Conservation (phyloP, 2,329 filamentous ascomycete species). For the Xylariaceae sp. region DNA sequence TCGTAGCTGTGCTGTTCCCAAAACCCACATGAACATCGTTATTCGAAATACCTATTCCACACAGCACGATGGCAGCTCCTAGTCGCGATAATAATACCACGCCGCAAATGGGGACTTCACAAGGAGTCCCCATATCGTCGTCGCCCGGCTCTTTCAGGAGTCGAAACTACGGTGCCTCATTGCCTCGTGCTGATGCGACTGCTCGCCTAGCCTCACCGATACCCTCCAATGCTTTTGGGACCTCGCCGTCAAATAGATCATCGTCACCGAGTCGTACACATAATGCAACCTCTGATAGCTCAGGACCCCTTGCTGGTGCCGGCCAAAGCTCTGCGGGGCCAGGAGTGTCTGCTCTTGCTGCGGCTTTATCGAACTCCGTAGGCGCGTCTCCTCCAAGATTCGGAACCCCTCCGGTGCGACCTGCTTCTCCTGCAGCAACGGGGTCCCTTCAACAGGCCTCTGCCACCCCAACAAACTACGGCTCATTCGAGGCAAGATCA, state of each 20-base stretch:
- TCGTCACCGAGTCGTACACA: constrained; percentile 43
- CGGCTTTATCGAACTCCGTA: constrained; percentile 73
- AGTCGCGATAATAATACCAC: constrained; percentile 35
- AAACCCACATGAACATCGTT: no score
- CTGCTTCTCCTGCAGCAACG: constrained; percentile 54
- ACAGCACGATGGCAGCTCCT: constrained; percentile 27
- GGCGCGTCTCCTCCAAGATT: constrained; percentile 67
- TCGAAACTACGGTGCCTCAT: constrained; percentile 45
- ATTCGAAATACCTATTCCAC: constrained; percentile 1
- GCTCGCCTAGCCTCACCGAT: constrained; percentile 59
- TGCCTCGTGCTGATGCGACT: constrained; percentile 55
- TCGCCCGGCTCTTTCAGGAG: constrained; percentile 44
- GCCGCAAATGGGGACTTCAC: constrained; percentile 28
- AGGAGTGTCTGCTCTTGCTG: constrained; percentile 81
- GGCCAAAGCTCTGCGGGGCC: constrained; percentile 66
- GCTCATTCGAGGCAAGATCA: constrained; percentile 73
- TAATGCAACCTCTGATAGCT: constrained; percentile 35
- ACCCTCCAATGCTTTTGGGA: constrained; percentile 41
- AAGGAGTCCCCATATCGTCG: constrained; percentile 38
- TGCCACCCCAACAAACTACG: constrained; percentile 68
- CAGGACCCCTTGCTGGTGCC: constrained; percentile 63
- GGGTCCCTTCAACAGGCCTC: constrained; percentile 41
- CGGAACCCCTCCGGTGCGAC: constrained; percentile 58
- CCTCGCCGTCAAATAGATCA: constrained; percentile 42
- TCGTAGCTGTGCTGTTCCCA: no score